Base-by-base conservation (phyloP, 371 early-diverging fungal genomes). In the Chytridium lagenaria region DNA sequence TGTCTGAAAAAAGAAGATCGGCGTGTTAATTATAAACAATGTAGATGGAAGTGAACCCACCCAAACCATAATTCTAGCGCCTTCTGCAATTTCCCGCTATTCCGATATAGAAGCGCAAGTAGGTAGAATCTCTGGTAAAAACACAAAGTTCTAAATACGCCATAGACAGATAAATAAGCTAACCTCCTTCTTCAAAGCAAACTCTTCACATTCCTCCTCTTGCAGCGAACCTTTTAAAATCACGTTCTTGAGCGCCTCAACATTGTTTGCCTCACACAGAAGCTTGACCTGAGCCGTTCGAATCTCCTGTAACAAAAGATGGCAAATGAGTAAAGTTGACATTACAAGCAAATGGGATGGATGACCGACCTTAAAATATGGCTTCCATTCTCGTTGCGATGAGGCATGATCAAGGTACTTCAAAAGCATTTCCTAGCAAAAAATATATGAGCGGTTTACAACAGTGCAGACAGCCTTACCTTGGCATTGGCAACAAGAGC, bases 241-340 rank as follows among this genome's bases (percentile, higher is more conserved):
- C 3, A 92, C 71, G 1, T 74, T 70, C 40, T 81, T 77, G 37
- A 92, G 77, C 12, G 75, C 72, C 5, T 64, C 50, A 1, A 68
- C 70, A 50, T 91, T 81, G 1, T 34, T 16, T 79, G 71, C 50
- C 70, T 86, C 86, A 37, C 87, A 84, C 73, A 87, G 89, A 0
- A 92, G 71, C 36, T 88, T 88, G 10, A 93, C 74, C 34, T 92
- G 78, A 10, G 88, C 86, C 1, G 90, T 90, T 70, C 92, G 92
- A 23, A 90, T 86, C 3, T 85, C 87, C 89, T 91, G 76, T 15
- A 23, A 23, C 66, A 52, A 16, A n/a, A n/a, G n/a, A n/a, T n/a
- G n/a, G n/a, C n/a, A n/a, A n/a, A n/a, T n/a, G 37, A 39, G 49
- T 64, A 31, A 68, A 16, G 15, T 34, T 63, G 59, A 57, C 33